Conservation (phyloP, 2,329 filamentous ascomycete genomes). For the Aureobasidium sp. region DNA sequence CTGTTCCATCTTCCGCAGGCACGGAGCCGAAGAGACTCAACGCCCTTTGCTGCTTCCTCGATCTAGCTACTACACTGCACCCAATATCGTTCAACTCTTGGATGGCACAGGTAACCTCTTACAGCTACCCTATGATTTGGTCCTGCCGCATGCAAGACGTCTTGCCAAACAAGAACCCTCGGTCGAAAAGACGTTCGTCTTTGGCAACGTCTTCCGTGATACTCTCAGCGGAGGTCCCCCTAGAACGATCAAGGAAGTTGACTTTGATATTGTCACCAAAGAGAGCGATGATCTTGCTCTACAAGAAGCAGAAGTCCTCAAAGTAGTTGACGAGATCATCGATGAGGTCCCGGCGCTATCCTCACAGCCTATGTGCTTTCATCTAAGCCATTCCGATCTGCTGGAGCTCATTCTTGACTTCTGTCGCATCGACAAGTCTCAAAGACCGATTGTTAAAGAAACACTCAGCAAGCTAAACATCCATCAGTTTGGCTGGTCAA, state of each 20-base stretch:
- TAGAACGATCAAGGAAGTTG: constrained; percentile 74
- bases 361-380: constrained; percentile 71
- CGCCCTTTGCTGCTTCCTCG: constrained; percentile 72
- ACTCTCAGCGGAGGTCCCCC: constrained; percentile 72
- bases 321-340: constrained; percentile 87
- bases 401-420: constrained; percentile 83
- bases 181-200: constrained; percentile 71
- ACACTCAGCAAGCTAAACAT: constrained; percentile 82
- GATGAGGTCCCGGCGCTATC: constrained; percentile 65
- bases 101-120: constrained; percentile 79
- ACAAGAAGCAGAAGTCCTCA: constrained; percentile 89
- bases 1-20: constrained; percentile 71
- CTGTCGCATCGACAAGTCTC: constrained; percentile 65
- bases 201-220: constrained; percentile 81
- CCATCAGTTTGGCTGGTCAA: constrained; percentile 69
- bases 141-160: constrained; percentile 75
- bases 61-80: constrained; percentile 63
- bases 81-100: constrained; percentile 68
- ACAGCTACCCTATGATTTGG: constrained; percentile 90
- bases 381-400: constrained; percentile 81
- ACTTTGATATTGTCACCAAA: constrained; percentile 90
- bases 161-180: constrained; percentile 63
- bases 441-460: constrained; percentile 68
- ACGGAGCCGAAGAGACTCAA: constrained; percentile 77
- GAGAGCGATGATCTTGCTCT: constrained; percentile 67